phyloP scores from a whole-genome alignment of 768 basidiomycete genomes.

The Boletus subcaerulescens region DNA sequence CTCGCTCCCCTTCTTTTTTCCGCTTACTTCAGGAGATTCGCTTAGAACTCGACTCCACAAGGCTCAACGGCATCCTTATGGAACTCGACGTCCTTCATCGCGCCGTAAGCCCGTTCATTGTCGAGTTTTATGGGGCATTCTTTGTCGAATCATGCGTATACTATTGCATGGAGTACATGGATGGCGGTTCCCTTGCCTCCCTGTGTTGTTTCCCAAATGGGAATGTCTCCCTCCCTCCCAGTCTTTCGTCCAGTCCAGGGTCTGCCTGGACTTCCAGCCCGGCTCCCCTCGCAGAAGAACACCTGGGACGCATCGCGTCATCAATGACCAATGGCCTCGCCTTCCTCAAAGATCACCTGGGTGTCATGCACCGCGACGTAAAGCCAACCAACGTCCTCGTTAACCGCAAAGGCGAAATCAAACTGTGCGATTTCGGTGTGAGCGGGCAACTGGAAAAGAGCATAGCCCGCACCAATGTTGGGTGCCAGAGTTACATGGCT shows the following conservation, averaged over 20 bases:
- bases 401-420: slow-evolving; percentile 84
- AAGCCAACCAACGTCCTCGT: slow-evolving; percentile 94
- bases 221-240: slow-evolving; percentile 34
- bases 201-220: slow-evolving; percentile 48
- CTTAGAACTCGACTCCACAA: slow-evolving; percentile 89
- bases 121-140: slow-evolving; percentile 99
- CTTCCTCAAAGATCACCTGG: slow-evolving; percentile 92
- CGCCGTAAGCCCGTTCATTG: slow-evolving; percentile 85
- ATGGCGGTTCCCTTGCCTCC: slow-evolving; percentile 92
- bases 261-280: slow-evolving; percentile 35
- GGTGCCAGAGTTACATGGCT: slow-evolving; percentile 99
- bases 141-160: slow-evolving; percentile 99
- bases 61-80: slow-evolving; percentile 96
- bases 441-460: slow-evolving; percentile 96
- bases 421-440: slow-evolving; percentile 98
- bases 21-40: slow-evolving; percentile 79
- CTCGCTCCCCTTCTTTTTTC: neutral
- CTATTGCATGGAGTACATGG: slow-evolving; percentile 99
- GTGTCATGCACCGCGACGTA: slow-evolving; percentile 84
- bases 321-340: slow-evolving; percentile 87
- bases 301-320: slow-evolving; percentile 76
- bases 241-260: slow-evolving; percentile 30
- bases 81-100: slow-evolving; percentile 98
- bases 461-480: slow-evolving; percentile 96
- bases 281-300: slow-evolving; percentile 61